Conservation (phyloP, 768 basidiomycete genomes). For the Paxillus ammoniavirescens region DNA sequence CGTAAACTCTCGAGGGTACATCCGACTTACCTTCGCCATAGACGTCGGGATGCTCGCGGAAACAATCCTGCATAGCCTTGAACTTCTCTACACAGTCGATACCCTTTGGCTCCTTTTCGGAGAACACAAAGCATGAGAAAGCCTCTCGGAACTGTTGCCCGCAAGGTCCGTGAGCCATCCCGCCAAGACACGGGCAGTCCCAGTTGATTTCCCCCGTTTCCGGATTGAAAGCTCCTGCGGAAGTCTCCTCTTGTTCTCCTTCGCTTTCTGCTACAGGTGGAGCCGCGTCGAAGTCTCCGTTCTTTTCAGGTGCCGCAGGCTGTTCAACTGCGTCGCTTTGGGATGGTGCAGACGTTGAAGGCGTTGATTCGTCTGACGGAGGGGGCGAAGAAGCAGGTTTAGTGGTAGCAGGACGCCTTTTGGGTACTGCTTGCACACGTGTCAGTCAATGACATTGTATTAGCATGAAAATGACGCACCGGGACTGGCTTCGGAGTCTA, state of each 20-base stretch:
- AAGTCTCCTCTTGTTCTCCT: slow-evolving; percentile 25
- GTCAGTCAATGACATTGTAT: background rate
- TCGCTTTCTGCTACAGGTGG: slow-evolving; percentile 19
- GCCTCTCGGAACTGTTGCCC: slow-evolving; percentile 91
- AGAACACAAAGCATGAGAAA: slow-evolving; percentile 95
- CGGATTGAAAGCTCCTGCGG: slow-evolving; percentile 80
- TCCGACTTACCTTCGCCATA: slow-evolving; percentile 81
- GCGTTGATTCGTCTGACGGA: slow-evolving; percentile 18
- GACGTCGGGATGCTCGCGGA: slow-evolving; percentile 92
- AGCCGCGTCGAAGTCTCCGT: slow-evolving; percentile 6
- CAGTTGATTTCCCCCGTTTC: slow-evolving; percentile 99
- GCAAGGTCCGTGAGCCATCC: slow-evolving; percentile 98
- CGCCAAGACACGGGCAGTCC: slow-evolving; percentile 98
- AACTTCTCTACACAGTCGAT: slow-evolving; percentile 98
- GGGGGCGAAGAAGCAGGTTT: slow-evolving; percentile 3
- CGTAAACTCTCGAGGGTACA: background rate
- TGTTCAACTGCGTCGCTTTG: slow-evolving; percentile 18
- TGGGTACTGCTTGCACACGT: slow-evolving; percentile 12
- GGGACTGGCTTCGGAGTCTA: slow-evolving; percentile 41
- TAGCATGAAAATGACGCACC: slow-evolving; percentile 17
- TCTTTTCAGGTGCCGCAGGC: background rate
- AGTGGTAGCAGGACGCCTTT: slow-evolving; percentile 10
- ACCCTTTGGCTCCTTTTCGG: slow-evolving; percentile 94
- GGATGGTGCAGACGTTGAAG: slow-evolving; percentile 13
- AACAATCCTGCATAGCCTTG: slow-evolving; percentile 96